Evolutionary conservation across 306 rosid species (phyloP).

Genomic region (Vachellia collinsii): DNA sequence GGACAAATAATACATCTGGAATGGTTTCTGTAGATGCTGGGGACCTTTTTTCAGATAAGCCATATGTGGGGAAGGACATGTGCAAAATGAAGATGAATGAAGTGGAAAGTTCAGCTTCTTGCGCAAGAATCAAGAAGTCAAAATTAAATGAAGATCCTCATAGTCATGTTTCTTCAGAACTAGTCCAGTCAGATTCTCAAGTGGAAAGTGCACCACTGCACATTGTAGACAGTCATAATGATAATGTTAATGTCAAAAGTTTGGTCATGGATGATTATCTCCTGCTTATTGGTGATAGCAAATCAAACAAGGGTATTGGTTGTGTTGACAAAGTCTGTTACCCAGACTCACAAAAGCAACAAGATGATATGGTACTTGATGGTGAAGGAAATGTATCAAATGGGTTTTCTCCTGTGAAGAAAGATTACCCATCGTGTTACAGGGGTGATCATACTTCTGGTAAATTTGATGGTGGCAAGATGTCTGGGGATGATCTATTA

Average conservation of each 20-base stretch:
- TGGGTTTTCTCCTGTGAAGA: conserved; percentile 31
- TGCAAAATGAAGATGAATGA: conserved; percentile 32
- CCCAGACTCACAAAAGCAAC: conserved; percentile 40
- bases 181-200: conserved; percentile 57
- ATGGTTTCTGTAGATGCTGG: conserved; percentile 35
- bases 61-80: conserved; percentile 39
- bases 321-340: conserved; percentile 44
- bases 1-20: conserved; percentile 40
- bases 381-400: conserved; percentile 28
- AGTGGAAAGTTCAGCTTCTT: conserved; percentile 46
- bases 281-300: conserved; percentile 38
- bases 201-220: conserved; percentile 49
- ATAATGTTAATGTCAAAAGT: conserved; percentile 29
- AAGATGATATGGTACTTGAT: conserved; percentile 40
- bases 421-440: conserved; percentile 42
- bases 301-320: conserved; percentile 38
- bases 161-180: conserved; percentile 64
- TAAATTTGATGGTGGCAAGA: conserved; percentile 47
- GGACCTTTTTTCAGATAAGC: conserved; percentile 41
- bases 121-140: conserved; percentile 48
- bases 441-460: conserved; percentile 38
- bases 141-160: conserved; percentile 49
- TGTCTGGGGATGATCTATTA: conserved; percentile 48
- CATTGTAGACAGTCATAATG: conserved; percentile 51
- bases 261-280: conserved; percentile 33